Evolutionary conservation across 495 filamentous ascomycete genomes (phyloP), one percentile per base, ranked within the genome.

Genomic region (Lentithecium fluviatile): DNA sequence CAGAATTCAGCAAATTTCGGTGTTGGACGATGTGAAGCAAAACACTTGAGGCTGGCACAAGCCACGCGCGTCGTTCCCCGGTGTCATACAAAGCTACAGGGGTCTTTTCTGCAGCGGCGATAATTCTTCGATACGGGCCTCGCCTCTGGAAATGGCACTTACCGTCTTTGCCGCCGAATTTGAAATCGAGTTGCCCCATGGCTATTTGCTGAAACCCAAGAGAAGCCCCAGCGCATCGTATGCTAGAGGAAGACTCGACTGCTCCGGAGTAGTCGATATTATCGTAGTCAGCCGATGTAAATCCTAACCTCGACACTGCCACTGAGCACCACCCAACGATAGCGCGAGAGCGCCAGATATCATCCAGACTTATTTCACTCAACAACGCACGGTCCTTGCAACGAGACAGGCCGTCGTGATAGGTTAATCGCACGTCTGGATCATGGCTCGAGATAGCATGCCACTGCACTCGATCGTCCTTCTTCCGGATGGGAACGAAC

Each of bases 181-280:
- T 53, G 36, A 70, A 63, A 17, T 61, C 56, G 19, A 68, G 17
- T 21, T 51, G 25, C 0, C 25, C 69, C 6, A 61, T 45, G 1
- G 40, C 32, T 17, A 64, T 58, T 6, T 60, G 57, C 17, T 61
- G 60, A 8, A 71, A 52, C 2, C 67, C 69, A 13, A 71, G 7
- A 17, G 36, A 42, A 3, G 36, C 69, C 10, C 66, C 59, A 11
- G 63, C 17, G 7, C 51, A 32, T 34, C 36, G 54, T 11, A 68
- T 15, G 0, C 50, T 6, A 8, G 21, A 24, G 0, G 23, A 11
- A 7, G 56, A 47, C n/a, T 67, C 53, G 5, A 47, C 29, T 0
- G 69, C 69, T 26, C 52, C 36, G 0, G 67, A 69, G 55, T 68
- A 69, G 26, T 71, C 69, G 32, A 71, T 63, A 24, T 60, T 62